Percentiles rank a stretch among this genome's conserved stretches.
Conservation (phyloP, 768 basidiomycete genomes). For the Termitomyces heimii region DNA sequence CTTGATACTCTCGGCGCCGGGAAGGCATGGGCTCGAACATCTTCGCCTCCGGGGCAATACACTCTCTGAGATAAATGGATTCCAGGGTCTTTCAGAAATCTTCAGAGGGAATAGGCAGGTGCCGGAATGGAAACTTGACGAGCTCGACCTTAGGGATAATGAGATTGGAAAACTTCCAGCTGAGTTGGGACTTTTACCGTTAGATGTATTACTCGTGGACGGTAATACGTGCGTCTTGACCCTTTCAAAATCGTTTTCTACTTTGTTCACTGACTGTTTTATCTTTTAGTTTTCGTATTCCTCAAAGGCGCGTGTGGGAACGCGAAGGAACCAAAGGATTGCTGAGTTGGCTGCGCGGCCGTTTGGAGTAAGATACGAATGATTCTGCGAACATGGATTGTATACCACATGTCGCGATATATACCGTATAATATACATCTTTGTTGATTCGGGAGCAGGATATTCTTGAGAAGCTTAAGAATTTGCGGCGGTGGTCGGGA, state of each 20-base stretch:
- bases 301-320: slow-evolving; percentile 79
- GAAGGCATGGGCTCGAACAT: slow-evolving; percentile 53
- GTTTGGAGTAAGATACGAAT: slow-evolving; percentile 44
- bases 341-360: slow-evolving; percentile 70
- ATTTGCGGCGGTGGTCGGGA: not conserved
- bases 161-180: slow-evolving; percentile 65
- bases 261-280: not conserved
- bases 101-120: slow-evolving; percentile 64
- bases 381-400: not conserved
- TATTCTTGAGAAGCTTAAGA: not conserved
- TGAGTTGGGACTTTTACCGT: slow-evolving; percentile 65
- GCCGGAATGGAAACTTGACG: slow-evolving; percentile 71
- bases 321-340: slow-evolving; percentile 81
- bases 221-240: slow-evolving; percentile 64
- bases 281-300: slow-evolving; percentile 70
- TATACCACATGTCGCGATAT: not conserved
- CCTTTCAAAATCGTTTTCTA: not conserved
- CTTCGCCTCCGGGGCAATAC: slow-evolving; percentile 67
- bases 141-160: slow-evolving; percentile 79
- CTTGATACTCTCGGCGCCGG: slow-evolving; percentile 44
- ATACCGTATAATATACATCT: not conserved
- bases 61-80: slow-evolving; percentile 55
- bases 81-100: slow-evolving; percentile 51
- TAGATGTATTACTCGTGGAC: slow-evolving; percentile 81
- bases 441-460: not conserved